Evolutionary conservation across 139 green algal species (phyloP).

Genomic region (Edaphochlamys debaryana): DNA sequence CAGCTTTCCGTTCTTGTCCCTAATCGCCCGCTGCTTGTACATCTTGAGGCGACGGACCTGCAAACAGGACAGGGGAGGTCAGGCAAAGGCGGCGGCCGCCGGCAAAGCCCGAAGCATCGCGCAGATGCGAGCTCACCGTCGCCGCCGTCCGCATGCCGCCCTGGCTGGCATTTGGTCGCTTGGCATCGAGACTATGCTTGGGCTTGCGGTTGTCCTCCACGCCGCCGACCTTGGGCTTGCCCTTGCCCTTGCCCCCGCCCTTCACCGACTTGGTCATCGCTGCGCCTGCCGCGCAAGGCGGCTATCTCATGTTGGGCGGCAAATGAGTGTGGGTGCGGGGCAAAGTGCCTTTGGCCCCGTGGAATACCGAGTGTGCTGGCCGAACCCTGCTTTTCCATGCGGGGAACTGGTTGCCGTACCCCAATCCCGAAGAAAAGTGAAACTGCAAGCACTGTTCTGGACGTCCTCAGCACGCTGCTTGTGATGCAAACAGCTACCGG

Average conservation of each 20-base stretch:
- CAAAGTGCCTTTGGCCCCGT: no score
- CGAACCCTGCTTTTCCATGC: no score
- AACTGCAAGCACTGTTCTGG: no score
- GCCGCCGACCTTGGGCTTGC: constrained; percentile 30
- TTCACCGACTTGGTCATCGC: constrained; percentile 37
- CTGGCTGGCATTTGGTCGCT: constrained; percentile 69
- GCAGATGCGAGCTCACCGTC: constrained; percentile 73
- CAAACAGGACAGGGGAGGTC: not conserved
- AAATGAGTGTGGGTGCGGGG: not conserved
- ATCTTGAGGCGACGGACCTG: constrained; percentile 94
- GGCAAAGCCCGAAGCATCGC: no score
- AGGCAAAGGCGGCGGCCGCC: not conserved
- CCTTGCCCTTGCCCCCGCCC: constrained; percentile 7
- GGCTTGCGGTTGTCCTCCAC: constrained; percentile 74
- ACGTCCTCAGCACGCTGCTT: no score
- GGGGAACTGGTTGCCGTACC: no score
- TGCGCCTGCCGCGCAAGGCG: no score
- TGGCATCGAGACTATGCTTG: constrained; percentile 82
- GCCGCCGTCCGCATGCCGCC: constrained; percentile 72
- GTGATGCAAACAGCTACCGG: no score
- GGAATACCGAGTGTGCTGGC: no score
- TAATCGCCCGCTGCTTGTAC: constrained; percentile 90
- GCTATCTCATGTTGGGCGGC: not conserved
- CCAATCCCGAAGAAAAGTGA: no score
- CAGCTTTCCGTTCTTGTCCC: constrained; percentile 93